These are phyloP conservation scores for Thymus quinquecostatus DNA, from an alignment of 257 asterid species.

Conservation along the genomic window DNA sequence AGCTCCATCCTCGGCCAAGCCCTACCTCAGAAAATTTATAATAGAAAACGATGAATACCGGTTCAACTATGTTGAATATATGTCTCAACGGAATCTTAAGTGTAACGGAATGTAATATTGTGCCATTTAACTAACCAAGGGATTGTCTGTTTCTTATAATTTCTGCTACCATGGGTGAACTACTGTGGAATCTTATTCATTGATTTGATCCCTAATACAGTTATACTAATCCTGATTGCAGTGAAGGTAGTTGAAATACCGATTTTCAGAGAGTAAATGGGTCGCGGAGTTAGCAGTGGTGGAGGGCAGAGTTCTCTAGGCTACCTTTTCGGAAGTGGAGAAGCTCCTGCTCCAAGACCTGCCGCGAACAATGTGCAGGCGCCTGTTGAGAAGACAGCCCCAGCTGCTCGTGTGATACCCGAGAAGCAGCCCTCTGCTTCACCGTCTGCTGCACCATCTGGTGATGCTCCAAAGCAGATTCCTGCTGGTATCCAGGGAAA, in stretches of 20 bases:
- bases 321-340: conserved; percentile 75
- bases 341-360: conserved; percentile 60
- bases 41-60: no score
- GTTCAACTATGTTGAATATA: no score
- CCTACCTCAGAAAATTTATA: no score
- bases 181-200: neutral
- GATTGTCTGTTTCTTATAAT: neutral
- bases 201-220: neutral
- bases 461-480: conserved; percentile 52
- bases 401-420: conserved; percentile 38
- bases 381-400: conserved; percentile 50
- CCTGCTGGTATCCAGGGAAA: conserved; percentile 77
- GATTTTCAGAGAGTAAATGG: conserved; percentile 42
- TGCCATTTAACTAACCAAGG: neutral
- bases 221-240: conserved; percentile 1
- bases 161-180: neutral
- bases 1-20: no score
- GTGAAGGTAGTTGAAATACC: conserved; percentile 27
- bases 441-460: conserved; percentile 56
- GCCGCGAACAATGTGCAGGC: conserved; percentile 44
- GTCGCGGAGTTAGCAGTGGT: conserved; percentile 85
- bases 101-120: neutral
- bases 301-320: conserved; percentile 90
- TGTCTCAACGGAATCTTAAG: no score
- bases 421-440: conserved; percentile 53